Base-by-base conservation (phyloP, 805 yeast species). In the Jamesozyma piceae region DNA sequence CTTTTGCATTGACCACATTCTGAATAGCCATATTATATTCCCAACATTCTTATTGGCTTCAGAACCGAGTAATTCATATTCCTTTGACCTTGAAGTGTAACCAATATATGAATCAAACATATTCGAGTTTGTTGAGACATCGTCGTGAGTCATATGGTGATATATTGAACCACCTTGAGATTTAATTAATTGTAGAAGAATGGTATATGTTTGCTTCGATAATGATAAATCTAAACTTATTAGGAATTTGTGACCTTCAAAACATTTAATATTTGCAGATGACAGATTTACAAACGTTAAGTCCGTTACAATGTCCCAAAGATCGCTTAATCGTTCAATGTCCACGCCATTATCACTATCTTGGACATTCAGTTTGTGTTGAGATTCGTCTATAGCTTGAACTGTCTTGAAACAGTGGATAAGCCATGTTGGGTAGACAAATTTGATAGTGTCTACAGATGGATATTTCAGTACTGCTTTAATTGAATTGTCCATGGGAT, bases 371-470 rank as follows among this genome's bases (percentile, higher is more conserved):
- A 45, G 11, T 33, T 39, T 15, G n/a, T 80, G 58, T 15, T 72
- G 50, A 54, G 81, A 84, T 41, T 77, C 89, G 41, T 73, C 74
- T 10, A 82, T 58, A 39, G 63, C 69, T 37, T 67, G 58, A 22
- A 77, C 68, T 31, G 69, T 56, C 42, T 72, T 75, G 47, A 84
- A 66, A 54, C 89, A 81, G 45, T 75, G 82, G 40, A 80, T 79
- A 13, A 89, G 62, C 96, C 95, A 90, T 18, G 77, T 75, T 0
- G 95, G 94, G 3, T 73, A 66, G 3, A 89, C 92, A 14, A 80
- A 71, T 38, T 73, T 69, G 29, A 82, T 78, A 29, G 67, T 58
- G 30, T 67, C 59, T 4, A 58, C 58, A 19, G 43, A 38, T 1
- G 64, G 64, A 20, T 62, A 60, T 26, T 64, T 53, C 37, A 72